Evolutionary conservation across 1,284 basidiomycete genomes (phyloP).

Genomic region (Cutaneotrichosporon sp.): DNA sequence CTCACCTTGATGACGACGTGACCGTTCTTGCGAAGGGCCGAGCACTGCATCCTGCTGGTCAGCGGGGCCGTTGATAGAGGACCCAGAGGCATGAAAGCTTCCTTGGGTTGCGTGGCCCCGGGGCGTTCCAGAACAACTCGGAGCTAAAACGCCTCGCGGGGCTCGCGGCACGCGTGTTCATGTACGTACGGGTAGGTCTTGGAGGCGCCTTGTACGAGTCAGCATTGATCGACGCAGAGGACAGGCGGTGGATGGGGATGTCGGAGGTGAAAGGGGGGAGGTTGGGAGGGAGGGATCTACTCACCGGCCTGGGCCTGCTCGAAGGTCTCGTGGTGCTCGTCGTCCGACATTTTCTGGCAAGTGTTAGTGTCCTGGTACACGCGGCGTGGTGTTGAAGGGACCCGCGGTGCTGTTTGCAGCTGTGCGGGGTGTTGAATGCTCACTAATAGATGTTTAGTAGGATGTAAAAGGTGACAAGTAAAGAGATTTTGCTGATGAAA

Average conservation of each 20-base stretch:
- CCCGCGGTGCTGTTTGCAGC: too few species aligned
- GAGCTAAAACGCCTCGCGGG: background rate
- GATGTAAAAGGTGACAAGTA: background rate
- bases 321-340: constrained; percentile 83
- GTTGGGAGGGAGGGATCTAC: constrained; percentile 35
- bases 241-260: background rate
- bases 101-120: background rate
- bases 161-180: background rate
- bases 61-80: background rate
- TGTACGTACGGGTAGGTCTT: constrained; percentile 58
- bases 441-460: constrained; percentile 1
- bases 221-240: background rate
- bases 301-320: constrained; percentile 49
- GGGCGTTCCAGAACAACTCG: background rate
- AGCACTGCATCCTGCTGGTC: constrained; percentile 73
- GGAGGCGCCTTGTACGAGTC: constrained; percentile 60
- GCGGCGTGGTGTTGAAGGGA: too few species aligned
- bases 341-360: constrained; percentile 65
- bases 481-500: background rate
- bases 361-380: constrained; percentile 17
- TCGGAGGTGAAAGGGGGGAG: background rate
- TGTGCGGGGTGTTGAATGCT: too few species aligned
- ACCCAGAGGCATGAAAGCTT: background rate
- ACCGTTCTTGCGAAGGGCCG: constrained; percentile 83
- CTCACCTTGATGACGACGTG: constrained; percentile 89